phyloP scores from a whole-genome alignment of 75 land plant genomes.

The Sequoiadendron giganteum region DNA sequence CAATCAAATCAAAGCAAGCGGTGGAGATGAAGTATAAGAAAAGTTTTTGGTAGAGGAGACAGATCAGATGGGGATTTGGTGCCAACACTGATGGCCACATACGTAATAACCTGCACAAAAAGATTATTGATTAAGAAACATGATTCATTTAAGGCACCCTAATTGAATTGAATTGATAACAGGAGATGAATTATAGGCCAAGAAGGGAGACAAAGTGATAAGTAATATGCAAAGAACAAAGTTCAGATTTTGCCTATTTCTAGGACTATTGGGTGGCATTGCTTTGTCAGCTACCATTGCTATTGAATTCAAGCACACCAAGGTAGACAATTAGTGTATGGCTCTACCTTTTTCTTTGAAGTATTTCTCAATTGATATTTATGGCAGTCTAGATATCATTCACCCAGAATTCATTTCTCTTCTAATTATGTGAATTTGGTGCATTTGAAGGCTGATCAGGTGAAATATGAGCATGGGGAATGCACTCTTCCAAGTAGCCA shows the following conservation, averaged over 20 bases:
- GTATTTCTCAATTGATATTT: background rate
- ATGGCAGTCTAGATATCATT: too few species aligned
- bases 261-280: background rate
- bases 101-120: too few species aligned
- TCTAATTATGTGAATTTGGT: background rate
- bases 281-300: background rate
- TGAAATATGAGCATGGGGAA: too few species aligned
- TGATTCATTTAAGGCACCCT: background rate
- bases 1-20: background rate
- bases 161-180: background rate
- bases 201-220: background rate
- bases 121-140: too few species aligned
- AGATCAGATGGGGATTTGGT: too few species aligned
- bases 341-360: background rate
- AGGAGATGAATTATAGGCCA: background rate
- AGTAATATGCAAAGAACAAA: background rate
- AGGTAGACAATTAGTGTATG: background rate
- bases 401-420: too few species aligned
- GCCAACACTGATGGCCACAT: too few species aligned
- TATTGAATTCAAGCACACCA: background rate
- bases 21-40: background rate
- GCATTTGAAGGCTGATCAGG: background rate
- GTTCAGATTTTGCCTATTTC: background rate
- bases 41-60: background rate
- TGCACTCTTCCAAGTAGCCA: constrained; percentile 11